A percentile compares a stretch with the other conserved stretches of the same genome.
These are phyloP conservation scores for Eimeria tenella DNA, from an alignment of 169 alveolate species.

Conservation along the genomic window DNA sequence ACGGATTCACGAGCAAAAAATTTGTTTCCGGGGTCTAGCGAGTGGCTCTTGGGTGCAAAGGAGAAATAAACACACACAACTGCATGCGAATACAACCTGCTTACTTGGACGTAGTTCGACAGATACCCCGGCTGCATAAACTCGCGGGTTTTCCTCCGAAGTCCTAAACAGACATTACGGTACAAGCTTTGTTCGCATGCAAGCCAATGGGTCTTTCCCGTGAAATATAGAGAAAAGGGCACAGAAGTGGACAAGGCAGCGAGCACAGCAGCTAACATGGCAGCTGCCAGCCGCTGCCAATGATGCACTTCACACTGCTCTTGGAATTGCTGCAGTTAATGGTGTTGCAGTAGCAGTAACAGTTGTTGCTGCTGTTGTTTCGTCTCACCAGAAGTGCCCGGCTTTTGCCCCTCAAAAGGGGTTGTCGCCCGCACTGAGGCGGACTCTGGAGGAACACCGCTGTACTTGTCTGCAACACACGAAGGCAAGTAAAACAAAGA, in stretches of 20 bases:
- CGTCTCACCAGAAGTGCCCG: slow-evolving; percentile 80
- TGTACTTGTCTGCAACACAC: slow-evolving; percentile 40
- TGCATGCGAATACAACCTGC: slow-evolving; percentile 1
- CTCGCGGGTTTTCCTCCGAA: slow-evolving; percentile 80
- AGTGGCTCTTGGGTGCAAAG: not conserved
- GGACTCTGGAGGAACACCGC: slow-evolving; percentile 44
- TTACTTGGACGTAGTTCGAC: slow-evolving; percentile 81
- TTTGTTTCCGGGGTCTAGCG: not conserved
- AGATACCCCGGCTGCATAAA: slow-evolving; percentile 80
- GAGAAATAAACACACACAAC: not conserved
- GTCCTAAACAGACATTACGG: slow-evolving; percentile 53
- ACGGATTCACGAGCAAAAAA: not conserved
- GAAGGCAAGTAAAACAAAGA: not conserved
- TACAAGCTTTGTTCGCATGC: not conserved
- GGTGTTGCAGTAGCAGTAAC: too few relatives aligned
- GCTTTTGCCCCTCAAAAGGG: slow-evolving; percentile 80
- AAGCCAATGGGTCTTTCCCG: too few relatives aligned
- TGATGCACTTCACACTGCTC: not conserved
- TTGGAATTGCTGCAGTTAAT: not conserved
- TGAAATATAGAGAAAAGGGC: too few relatives aligned
- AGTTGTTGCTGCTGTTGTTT: not conserved
- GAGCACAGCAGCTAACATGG: too few relatives aligned
- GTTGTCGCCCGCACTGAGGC: slow-evolving; percentile 74
- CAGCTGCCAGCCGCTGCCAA: too few relatives aligned
- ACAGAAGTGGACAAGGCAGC: not conserved